A percentile compares a stretch with the other conserved stretches of the same genome.
These are phyloP conservation scores for Leccinum ochraceum DNA, from an alignment of 768 basidiomycete species.

Conservation along the genomic window DNA sequence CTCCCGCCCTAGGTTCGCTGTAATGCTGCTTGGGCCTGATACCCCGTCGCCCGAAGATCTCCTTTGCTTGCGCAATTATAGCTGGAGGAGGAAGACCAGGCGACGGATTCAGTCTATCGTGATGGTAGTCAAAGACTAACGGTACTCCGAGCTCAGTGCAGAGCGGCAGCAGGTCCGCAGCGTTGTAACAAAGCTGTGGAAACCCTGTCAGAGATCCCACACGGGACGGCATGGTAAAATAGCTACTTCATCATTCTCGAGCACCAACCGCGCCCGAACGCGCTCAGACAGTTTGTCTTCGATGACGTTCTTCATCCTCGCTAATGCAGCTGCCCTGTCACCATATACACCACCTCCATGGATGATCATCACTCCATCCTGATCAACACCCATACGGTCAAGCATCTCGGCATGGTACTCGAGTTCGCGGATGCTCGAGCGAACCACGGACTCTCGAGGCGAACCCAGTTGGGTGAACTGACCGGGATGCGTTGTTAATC, in stretches of 20 bases:
- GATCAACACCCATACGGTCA: constrained; percentile 76
- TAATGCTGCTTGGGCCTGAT: constrained; percentile 93
- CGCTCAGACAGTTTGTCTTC: constrained; percentile 54
- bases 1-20: constrained; percentile 86
- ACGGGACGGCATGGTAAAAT: not conserved
- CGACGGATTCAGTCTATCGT: constrained; percentile 69
- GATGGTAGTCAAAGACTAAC: constrained; percentile 79
- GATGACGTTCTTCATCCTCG: constrained; percentile 73
- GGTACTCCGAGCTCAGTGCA: constrained; percentile 84
- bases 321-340: constrained; percentile 71
- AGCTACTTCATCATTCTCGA: constrained; percentile 91
- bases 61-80: constrained; percentile 75
- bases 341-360: constrained; percentile 86
- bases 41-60: constrained; percentile 71
- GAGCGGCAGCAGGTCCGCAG: constrained; percentile 83
- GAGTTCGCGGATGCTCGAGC: constrained; percentile 77
- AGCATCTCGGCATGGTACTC: constrained; percentile 88
- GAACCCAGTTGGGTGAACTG: constrained; percentile 85
- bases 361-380: constrained; percentile 87
- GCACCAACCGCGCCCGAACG: constrained; percentile 72
- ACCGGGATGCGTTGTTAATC: constrained; percentile 87
- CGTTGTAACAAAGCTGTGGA: constrained; percentile 74
- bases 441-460: constrained; percentile 72
- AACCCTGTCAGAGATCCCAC: not conserved
- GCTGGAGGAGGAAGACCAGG: constrained; percentile 53